These are phyloP conservation scores for Cystobasidiopsis lactophilus DNA, from an alignment of 768 basidiomycete species.

Conservation along the genomic window DNA sequence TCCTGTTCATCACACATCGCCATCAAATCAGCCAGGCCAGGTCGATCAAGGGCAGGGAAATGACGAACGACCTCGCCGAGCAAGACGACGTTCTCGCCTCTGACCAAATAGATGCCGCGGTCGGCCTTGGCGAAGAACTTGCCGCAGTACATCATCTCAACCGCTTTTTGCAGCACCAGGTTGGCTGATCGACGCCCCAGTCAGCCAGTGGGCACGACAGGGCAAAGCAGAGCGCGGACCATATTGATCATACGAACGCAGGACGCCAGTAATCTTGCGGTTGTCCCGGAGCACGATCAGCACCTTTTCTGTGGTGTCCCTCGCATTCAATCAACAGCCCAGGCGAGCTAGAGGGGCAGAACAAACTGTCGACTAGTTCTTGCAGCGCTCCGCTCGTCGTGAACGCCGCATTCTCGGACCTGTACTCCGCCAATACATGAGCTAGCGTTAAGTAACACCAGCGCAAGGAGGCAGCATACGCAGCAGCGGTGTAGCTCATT, in stretches of 20 bases:
- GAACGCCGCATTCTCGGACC: constrained; percentile 56
- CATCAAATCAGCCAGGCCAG: not conserved
- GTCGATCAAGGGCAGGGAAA: not conserved
- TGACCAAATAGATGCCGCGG: constrained; percentile 75
- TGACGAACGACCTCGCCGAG: constrained; percentile 79
- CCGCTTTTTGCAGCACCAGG: constrained; percentile 83
- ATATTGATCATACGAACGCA: constrained; percentile 95
- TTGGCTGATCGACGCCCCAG: constrained; percentile 40
- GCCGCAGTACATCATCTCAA: constrained; percentile 73
- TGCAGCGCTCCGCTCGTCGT: constrained; percentile 96
- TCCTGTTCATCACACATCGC: constrained; percentile 45
- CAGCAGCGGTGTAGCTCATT: no score
- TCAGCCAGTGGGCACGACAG: not conserved
- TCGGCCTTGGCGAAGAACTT: constrained; percentile 61
- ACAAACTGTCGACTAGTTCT: constrained; percentile 99
- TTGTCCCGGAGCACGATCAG: constrained; percentile 90
- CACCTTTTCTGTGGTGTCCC: constrained; percentile 61
- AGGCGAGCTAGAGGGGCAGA: not conserved
- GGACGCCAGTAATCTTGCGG: constrained; percentile 80
- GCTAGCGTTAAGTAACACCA: no score
- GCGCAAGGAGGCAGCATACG: no score
- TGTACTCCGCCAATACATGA: no score
- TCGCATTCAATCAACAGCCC: not conserved
- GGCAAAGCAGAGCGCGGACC: constrained; percentile 35
- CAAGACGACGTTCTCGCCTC: constrained; percentile 94